These are phyloP conservation scores for Epichloe typhina DNA, from an alignment of 2,329 filamentous ascomycete genomes.

Conservation along the genomic window DNA sequence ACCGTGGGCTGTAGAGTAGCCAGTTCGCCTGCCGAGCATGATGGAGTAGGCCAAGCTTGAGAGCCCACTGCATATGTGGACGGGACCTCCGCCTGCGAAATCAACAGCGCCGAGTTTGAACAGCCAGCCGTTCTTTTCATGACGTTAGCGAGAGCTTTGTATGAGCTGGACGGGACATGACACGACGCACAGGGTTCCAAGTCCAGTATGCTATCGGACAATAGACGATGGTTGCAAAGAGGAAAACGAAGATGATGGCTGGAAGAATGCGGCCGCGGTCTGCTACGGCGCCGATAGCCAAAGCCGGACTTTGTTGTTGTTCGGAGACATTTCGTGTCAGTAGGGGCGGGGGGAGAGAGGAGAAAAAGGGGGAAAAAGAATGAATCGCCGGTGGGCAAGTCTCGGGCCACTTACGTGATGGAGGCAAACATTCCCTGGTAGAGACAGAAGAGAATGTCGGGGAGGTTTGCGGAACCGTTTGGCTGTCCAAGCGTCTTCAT, in stretches of 20 bases:
- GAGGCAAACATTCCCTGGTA: conserved; percentile 85
- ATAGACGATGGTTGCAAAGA: conserved; percentile 60
- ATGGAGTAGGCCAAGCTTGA: conserved; percentile 60
- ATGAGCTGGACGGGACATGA: neutral
- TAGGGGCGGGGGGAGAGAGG: neutral
- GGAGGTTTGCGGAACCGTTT: conserved; percentile 57
- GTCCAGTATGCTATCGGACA: conserved; percentile 66
- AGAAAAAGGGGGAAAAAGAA: neutral
- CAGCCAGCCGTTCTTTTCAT: conserved; percentile 47
- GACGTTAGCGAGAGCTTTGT: neutral
- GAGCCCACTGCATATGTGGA: conserved; percentile 61
- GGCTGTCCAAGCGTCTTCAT: conserved; percentile 64
- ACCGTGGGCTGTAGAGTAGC: conserved; percentile 46
- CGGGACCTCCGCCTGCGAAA: conserved; percentile 63
- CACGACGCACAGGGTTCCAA: conserved; percentile 43
- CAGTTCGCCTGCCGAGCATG: conserved; percentile 57
- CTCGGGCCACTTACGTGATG: conserved; percentile 58
- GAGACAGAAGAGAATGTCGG: conserved; percentile 72
- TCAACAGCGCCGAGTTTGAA: conserved; percentile 56
- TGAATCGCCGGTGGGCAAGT: neutral
- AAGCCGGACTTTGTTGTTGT: conserved; percentile 34
- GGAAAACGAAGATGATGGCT: conserved; percentile 53
- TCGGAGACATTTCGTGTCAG: neutral
- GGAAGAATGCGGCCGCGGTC: conserved; percentile 50
- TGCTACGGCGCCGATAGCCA: conserved; percentile 46